Base-by-base conservation (phyloP, 2,329 filamentous ascomycete species). In the Domatiomyces catenatus region DNA sequence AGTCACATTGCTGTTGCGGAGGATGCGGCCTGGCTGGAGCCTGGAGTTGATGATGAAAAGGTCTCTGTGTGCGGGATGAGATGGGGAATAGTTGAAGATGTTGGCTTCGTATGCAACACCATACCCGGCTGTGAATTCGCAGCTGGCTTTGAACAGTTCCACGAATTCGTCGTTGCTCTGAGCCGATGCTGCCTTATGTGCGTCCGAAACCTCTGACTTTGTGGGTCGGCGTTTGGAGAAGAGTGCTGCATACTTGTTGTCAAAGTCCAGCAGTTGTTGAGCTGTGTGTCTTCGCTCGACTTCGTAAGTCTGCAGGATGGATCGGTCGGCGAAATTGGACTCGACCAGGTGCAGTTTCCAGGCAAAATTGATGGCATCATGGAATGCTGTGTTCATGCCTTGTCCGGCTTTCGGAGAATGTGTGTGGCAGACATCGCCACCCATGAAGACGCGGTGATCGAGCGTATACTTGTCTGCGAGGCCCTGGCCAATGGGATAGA, bases 331-430 rank as follows among this genome's bases (percentile, higher is more conserved):
- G 58, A 94, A 86, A 10, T 87, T 87, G 22, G 76, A 75, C 64
- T 94, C 88, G 8, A 95, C 90, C 36, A 85, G 81, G 63, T 94
- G 89, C 48, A 95, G 85, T 71, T 96, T 96, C 89, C 89, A 96
- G 6, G 89, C 89, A 42, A 96, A 73, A 66, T 95, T 96, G 53
- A 87, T 78, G 0, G 87, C 87, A 60, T 75, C 72, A 46, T 75
- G 66, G 66, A 76, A 76, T 19, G 77, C 72, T 56, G 76, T 77
- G 67, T 77, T 77, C 75, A 77, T 81, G 51, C 78, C 78, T 60
- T 81, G 78, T 15, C 78, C 78, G 12, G 78, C 78, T 65, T 81
- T 82, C 50, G 78, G 78, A 50, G 70, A 72, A 63, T 81, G 78
- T 2, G 78, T 81, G 63, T 81, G 78, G 66, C 77, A 81, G 55